Conservation (phyloP, 2,329 filamentous ascomycete genomes). For the Thyridium curvatum region DNA sequence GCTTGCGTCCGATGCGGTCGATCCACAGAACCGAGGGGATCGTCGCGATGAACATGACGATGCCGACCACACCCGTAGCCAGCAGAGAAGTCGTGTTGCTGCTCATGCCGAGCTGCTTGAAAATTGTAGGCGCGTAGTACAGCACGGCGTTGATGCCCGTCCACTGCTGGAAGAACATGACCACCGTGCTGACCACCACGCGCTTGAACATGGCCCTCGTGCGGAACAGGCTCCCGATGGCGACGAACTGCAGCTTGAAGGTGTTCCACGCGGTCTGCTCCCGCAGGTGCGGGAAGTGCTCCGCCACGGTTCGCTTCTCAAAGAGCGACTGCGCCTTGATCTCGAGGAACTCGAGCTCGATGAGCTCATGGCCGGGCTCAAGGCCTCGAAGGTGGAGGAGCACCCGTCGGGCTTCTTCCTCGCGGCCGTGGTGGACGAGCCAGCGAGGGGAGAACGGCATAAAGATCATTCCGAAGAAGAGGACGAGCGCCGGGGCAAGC, state of each 20-base stretch:
- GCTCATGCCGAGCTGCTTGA: constrained; percentile 56
- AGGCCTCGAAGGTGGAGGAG: constrained; percentile 60
- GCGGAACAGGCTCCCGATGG: constrained; percentile 58
- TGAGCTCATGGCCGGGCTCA: constrained; percentile 55
- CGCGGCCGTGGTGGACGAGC: constrained; percentile 64
- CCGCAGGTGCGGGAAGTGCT: constrained; percentile 60
- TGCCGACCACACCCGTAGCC: constrained; percentile 65
- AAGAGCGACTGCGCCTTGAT: constrained; percentile 76
- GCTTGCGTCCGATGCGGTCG: constrained; percentile 57
- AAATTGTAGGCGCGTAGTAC: constrained; percentile 68
- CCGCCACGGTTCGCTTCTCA: constrained; percentile 63
- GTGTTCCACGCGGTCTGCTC: constrained; percentile 55
- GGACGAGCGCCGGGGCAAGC: constrained; percentile 57
- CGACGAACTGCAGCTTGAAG: constrained; percentile 65
- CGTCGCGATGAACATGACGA: constrained; percentile 63
- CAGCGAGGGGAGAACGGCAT: constrained; percentile 77
- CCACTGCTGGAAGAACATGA: constrained; percentile 55
- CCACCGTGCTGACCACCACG: constrained; percentile 56
- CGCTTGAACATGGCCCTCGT: constrained; percentile 60
- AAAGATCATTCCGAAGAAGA: constrained; percentile 67
- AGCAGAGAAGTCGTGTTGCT: constrained; percentile 48
- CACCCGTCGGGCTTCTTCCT: constrained; percentile 58
- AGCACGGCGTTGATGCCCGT: constrained; percentile 51
- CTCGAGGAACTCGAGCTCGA: constrained; percentile 74
- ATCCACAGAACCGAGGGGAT: constrained; percentile 62